phyloP scores from a whole-genome alignment of 2,329 filamentous ascomycete species.

The Calonectria montana region DNA sequence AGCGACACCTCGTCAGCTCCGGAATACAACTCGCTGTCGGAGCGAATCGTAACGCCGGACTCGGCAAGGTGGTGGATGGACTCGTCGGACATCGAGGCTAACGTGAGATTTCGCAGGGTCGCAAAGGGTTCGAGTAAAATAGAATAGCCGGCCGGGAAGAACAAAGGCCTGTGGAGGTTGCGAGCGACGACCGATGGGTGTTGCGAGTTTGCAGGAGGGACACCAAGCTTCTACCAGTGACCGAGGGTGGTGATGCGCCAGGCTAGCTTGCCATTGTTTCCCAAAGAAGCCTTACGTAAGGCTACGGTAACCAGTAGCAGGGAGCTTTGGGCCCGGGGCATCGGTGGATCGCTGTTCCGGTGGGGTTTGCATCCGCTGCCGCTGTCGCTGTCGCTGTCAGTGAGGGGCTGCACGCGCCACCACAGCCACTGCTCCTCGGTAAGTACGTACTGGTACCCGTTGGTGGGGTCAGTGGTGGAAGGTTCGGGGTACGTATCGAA shows the following conservation, averaged over 20 bases:
- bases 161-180: background rate
- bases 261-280: slow-evolving; percentile 24
- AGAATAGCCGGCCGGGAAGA: background rate
- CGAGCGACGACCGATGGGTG: background rate
- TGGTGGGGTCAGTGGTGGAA: slow-evolving; percentile 11
- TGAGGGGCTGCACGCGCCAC: slow-evolving; percentile 16
- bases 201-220: slow-evolving; percentile 5
- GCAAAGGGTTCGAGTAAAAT: background rate
- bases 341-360: slow-evolving; percentile 47
- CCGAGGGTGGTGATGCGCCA: slow-evolving; percentile 33
- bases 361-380: slow-evolving; percentile 33
- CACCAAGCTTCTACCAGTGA: slow-evolving; percentile 23
- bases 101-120: background rate
- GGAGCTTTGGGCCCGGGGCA: slow-evolving; percentile 23
- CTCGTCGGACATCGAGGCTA: slow-evolving; percentile 53
- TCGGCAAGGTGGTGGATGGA: slow-evolving; percentile 69
- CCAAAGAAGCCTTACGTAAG: slow-evolving; percentile 40
- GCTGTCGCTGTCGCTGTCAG: background rate
- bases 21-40: slow-evolving; percentile 87
- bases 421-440: slow-evolving; percentile 36
- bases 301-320: slow-evolving; percentile 15
- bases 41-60: slow-evolving; percentile 81
- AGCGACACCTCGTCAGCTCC: slow-evolving; percentile 72
- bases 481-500: slow-evolving; percentile 23
- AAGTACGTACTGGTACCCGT: background rate